Evolutionary conservation across 345 rosid species (phyloP), one percentile per base, ranked within the genome.

Genomic region (Gossypium arboreum): DNA sequence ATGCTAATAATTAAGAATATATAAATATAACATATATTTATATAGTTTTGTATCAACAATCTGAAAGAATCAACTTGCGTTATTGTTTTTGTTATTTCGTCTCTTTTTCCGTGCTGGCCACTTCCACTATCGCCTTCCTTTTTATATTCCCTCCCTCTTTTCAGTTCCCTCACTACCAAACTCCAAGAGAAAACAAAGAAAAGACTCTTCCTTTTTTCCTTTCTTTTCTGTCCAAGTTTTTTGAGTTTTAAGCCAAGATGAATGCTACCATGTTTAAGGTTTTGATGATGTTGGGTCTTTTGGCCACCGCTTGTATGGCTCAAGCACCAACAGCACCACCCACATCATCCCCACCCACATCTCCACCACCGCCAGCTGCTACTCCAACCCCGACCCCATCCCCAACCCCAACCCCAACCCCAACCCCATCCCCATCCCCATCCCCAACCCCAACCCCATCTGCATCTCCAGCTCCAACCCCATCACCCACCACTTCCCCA

Each of bases 301-400:
- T 93, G 81, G 91, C 87, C 64, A 86, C 88, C 12, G 85, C 97
- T 0, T 88, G 91, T 83, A 52, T 84, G 78, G 88, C 94, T 16
- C 98, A 91, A 76, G 87, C 97, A 22, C 88, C 91, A 7, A 54
- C 72, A 27, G 15, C 78, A 8, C 17, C 88, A 5, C 84, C 82
- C 12, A 65, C 27, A 25, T 25, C 69, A 2, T 20, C 70, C 4
- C 18, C 83, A 12, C 58, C 64, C 2, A 48, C 76, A 3, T 76
- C 85, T 2, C 1, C 83, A 4, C 83, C 91, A 1, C 25, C 79
- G 13, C 70, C 86, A 2, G 52, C 81, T n/a, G 76, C 86, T 0
- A 68, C 86, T 0, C 82, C 96, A 0, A 51, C 90, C 6, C 34
- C 86, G 0, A 39, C 89, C 2, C 67, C 86, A 27, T 3, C 82